phyloP scores from a whole-genome alignment of 306 rosid genomes.

The Neltuma alba region DNA sequence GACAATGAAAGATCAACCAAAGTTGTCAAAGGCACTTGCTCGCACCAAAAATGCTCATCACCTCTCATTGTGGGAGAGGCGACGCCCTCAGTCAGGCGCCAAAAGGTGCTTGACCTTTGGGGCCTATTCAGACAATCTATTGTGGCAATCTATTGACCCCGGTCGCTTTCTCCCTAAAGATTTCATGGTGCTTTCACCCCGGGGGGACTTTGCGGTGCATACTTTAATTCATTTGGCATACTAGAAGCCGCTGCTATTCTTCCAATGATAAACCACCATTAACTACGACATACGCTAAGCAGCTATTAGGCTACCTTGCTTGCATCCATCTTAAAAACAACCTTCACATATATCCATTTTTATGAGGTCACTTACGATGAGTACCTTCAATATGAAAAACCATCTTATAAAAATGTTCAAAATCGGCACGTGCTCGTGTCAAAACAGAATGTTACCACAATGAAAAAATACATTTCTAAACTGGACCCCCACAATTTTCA shows the following conservation, averaged over 20 bases:
- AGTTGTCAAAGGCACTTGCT: too few species aligned
- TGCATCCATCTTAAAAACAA: neutral
- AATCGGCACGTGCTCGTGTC: neutral
- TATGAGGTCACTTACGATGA: neutral
- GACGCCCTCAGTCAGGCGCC: too few species aligned
- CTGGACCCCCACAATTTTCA: neutral
- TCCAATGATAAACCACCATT: neutral
- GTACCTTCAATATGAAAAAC: neutral
- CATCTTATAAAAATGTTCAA: neutral
- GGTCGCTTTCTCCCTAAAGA: neutral
- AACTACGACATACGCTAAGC: too few species aligned
- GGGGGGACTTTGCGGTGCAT: neutral
- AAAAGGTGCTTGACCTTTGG: too few species aligned
- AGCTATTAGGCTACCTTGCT: neutral
- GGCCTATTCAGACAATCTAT: too few species aligned
- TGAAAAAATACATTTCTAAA: neutral
- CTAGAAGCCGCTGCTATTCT: neutral
- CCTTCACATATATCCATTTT: neutral
- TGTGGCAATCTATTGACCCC: too few species aligned
- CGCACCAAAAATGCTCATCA: too few species aligned
- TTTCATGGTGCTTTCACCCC: too few species aligned
- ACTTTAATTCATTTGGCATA: neutral
- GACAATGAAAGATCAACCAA: too few species aligned
- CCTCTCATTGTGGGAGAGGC: too few species aligned
- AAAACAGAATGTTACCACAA: constrained; percentile 13